Conservation (phyloP, 306 rosid species). For the Cucumis melo region DNA sequence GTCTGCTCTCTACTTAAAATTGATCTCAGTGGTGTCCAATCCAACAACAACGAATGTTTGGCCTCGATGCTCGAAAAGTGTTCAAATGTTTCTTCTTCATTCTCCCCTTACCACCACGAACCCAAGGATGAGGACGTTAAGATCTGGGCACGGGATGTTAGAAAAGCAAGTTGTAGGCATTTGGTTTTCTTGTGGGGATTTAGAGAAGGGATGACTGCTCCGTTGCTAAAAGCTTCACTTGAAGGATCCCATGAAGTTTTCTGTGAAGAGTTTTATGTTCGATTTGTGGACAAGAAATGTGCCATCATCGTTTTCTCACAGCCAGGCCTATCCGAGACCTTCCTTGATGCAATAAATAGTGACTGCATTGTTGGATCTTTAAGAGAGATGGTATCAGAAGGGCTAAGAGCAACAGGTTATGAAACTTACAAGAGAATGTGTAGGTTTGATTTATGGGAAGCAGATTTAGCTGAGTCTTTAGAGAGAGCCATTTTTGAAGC, state of each 20-base stretch:
- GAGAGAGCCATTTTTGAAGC: slow-evolving; percentile 26
- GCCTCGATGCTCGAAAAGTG: slow-evolving; percentile 24
- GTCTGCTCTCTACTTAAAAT: slow-evolving; percentile 59
- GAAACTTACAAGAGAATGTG: slow-evolving; percentile 43
- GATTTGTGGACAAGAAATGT: slow-evolving; percentile 55
- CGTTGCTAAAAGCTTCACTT: slow-evolving; percentile 40
- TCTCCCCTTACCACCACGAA: slow-evolving; percentile 14
- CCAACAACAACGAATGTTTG: slow-evolving; percentile 14
- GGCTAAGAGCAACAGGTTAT: slow-evolving; percentile 45
- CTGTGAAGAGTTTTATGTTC: slow-evolving; percentile 56
- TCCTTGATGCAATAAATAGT: slow-evolving; percentile 25
- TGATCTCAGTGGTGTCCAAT: slow-evolving; percentile 15
- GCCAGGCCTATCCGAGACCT: slow-evolving; percentile 34
- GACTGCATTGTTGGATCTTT: slow-evolving; percentile 33
- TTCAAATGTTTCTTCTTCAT: slow-evolving; percentile 27
- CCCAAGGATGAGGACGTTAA: slow-evolving; percentile 20
- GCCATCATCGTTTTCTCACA: slow-evolving; percentile 68
- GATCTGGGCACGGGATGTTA: slow-evolving; percentile 39
- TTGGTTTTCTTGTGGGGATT: slow-evolving; percentile 82
- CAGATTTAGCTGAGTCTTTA: slow-evolving; percentile 44
- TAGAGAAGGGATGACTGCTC: slow-evolving; percentile 39
- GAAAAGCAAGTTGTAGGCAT: slow-evolving; percentile 36
- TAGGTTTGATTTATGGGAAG: slow-evolving; percentile 52
- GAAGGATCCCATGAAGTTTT: slow-evolving; percentile 35
- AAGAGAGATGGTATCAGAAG: slow-evolving; percentile 47